Evolutionary conservation across 352 stramenopile genomes (phyloP).

Genomic region (Pythium utonaiense): DNA sequence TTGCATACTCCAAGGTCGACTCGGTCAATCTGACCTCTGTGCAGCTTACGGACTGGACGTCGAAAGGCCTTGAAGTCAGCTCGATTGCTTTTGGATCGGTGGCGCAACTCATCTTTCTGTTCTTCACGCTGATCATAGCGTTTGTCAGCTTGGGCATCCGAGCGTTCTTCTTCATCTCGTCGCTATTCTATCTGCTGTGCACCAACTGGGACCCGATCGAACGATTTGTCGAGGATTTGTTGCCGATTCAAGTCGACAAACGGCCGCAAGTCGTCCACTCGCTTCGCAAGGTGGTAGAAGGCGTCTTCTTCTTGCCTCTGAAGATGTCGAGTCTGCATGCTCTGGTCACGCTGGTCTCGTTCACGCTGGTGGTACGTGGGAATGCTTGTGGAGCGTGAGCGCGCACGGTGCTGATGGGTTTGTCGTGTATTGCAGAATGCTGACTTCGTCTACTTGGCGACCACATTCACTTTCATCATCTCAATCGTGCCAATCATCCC

Average conservation of each 20-base stretch:
- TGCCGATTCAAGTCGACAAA: slow-evolving; percentile 76
- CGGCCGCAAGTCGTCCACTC: slow-evolving; percentile 65
- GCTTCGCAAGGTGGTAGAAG: slow-evolving; percentile 77
- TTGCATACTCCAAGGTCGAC: slow-evolving; percentile 83
- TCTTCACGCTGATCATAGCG: slow-evolving; percentile 75
- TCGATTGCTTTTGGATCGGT: slow-evolving; percentile 79
- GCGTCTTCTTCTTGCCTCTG: slow-evolving; percentile 84
- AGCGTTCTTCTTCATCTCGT: slow-evolving; percentile 86
- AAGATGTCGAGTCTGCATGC: slow-evolving; percentile 88
- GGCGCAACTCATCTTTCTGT: slow-evolving; percentile 71
- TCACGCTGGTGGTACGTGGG: slow-evolving; percentile 72
- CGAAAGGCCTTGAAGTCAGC: slow-evolving; percentile 80
- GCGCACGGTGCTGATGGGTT: not conserved
- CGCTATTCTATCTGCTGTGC: slow-evolving; percentile 83
- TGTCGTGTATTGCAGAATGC: slow-evolving; percentile 44
- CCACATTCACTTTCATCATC: slow-evolving; percentile 85
- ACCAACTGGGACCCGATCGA: slow-evolving; percentile 87
- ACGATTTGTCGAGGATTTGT: slow-evolving; percentile 70
- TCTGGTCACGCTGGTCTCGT: slow-evolving; percentile 85
- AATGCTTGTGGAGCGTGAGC: too few species aligned
- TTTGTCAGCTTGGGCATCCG: slow-evolving; percentile 85
- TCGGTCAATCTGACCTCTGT: slow-evolving; percentile 83
- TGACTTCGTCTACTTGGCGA: slow-evolving; percentile 85
- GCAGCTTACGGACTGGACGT: slow-evolving; percentile 84
- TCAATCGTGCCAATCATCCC: slow-evolving; percentile 87